Base-by-base conservation (phyloP, 2,329 filamentous ascomycete genomes). In the Colletotrichum musicola region DNA sequence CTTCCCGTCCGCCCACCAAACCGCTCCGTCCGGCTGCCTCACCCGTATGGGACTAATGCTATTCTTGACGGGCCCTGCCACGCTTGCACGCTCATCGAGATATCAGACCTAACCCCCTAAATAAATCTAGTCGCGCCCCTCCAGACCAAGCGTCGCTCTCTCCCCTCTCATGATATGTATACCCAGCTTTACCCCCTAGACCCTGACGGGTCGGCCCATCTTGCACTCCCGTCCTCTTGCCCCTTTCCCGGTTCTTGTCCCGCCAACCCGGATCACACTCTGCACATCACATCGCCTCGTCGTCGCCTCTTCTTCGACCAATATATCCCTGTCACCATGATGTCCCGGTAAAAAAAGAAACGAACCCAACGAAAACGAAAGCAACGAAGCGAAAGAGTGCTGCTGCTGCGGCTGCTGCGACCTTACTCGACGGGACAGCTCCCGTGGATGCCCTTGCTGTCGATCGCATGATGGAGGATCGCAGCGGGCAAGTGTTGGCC, bases 401-500 rank as follows among this genome's bases (percentile, higher is more conserved):
- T 14, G 38, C 38, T 38, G 30, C 30, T 35, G 30, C 30, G 30
- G 30, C 30, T 35, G 30, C 10, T 35, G 30, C 30, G 7, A 35
- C 30, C 9, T 35, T 35, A 25, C 13, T 10, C 13, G 53, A 50
- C 30, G 30, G 44, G 25, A 57, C 27, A 18, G 22, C 51, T 20
- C 38, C 5, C 30, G 63, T 50, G 63, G 57, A 68, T 68, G 62
- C 27, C 14, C 55, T 55, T 53, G 58, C 62, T 35, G 38, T 44
- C 46, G 14, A 59, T 25, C 25, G 18, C 10, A 66, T 50, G 6
- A 62, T 64, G 61, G 69, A 72, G 42, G 72, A 72, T 60, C 72
- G 73, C 18, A 74, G 74, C 20, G 64, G 71, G 40, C 63, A 77
- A 64, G 69, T 79, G 53, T 53, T 70, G 54, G 77, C 69, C 5